These are phyloP conservation scores for Pseudoneurospora amorphoporcata DNA, from an alignment of 495 filamentous ascomycete genomes.

Conservation along the genomic window DNA sequence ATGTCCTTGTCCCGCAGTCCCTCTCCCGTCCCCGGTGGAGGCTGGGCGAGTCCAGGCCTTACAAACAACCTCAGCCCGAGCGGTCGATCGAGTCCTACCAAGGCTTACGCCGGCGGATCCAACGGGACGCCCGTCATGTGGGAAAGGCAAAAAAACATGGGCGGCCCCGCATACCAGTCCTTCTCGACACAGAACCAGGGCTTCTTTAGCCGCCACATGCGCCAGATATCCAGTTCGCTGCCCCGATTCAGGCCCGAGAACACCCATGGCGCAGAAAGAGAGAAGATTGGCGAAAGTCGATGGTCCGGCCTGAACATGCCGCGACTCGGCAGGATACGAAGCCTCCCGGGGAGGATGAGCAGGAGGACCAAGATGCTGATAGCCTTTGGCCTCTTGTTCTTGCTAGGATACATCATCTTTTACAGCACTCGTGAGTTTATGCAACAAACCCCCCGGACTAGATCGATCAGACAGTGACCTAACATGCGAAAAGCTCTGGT, in stretches of 20 bases:
- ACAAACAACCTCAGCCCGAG: constrained; percentile 45
- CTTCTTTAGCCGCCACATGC: constrained; percentile 72
- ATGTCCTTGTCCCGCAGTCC: constrained; percentile 85
- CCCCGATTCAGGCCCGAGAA: constrained; percentile 50
- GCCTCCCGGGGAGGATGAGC: constrained; percentile 29
- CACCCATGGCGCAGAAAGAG: constrained; percentile 57
- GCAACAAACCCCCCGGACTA: constrained; percentile 1
- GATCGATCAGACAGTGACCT: background rate
- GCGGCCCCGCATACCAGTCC: constrained; percentile 62
- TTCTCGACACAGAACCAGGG: constrained; percentile 69
- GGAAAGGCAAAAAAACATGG: constrained; percentile 63
- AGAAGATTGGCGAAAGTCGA: constrained; percentile 50
- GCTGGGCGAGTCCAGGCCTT: constrained; percentile 80
- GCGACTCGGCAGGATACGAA: constrained; percentile 27
- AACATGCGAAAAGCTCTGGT: constrained; percentile 24
- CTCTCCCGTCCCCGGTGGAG: constrained; percentile 67
- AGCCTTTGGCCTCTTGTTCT: constrained; percentile 46
- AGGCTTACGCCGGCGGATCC: constrained; percentile 33
- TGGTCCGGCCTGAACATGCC: constrained; percentile 28
- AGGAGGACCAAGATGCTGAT: constrained; percentile 48
- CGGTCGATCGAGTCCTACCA: constrained; percentile 56
- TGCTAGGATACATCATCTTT: constrained; percentile 54
- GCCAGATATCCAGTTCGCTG: constrained; percentile 60
- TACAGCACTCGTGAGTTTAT: constrained; percentile 56
- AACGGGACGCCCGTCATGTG: constrained; percentile 59